These are phyloP conservation scores for Diplosphaera chodatii DNA, from an alignment of 139 green algal species.

Conservation along the genomic window DNA sequence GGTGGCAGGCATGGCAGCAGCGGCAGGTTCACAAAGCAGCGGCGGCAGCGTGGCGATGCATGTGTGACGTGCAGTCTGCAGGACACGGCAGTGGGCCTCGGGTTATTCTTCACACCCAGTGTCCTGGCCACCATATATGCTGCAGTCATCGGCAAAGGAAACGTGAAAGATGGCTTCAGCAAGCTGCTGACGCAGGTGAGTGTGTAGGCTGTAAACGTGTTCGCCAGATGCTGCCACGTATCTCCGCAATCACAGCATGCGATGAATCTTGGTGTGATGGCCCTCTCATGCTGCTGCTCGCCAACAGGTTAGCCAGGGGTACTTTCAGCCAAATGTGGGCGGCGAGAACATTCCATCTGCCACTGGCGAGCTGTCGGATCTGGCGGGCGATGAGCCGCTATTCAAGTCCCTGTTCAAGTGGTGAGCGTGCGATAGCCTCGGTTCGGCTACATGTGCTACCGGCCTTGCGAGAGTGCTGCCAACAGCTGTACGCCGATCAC, in stretches of 20 bases:
- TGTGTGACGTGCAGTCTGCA: neutral
- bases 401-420: constrained; percentile 92
- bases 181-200: constrained; percentile 71
- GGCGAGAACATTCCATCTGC: constrained; percentile 82
- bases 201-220: too few species aligned
- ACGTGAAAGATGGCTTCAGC: constrained; percentile 74
- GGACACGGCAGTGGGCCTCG: constrained; percentile 29
- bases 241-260: too few species aligned
- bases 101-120: constrained; percentile 71
- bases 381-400: constrained; percentile 84
- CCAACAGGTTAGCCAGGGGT: constrained; percentile 50
- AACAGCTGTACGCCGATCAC: too few species aligned
- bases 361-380: constrained; percentile 77
- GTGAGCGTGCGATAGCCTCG: too few species aligned
- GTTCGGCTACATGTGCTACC: too few species aligned
- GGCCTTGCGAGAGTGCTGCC: too few species aligned
- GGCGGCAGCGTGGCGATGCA: neutral
- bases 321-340: constrained; percentile 85
- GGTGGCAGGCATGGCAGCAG: too few species aligned
- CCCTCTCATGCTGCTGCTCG: too few species aligned
- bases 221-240: too few species aligned
- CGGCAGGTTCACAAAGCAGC: too few species aligned
- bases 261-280: too few species aligned
- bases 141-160: constrained; percentile 72
- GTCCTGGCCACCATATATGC: constrained; percentile 53